These are phyloP conservation scores for Metarhizium brunneum DNA, from an alignment of 2,329 filamentous ascomycete species.

Conservation along the genomic window DNA sequence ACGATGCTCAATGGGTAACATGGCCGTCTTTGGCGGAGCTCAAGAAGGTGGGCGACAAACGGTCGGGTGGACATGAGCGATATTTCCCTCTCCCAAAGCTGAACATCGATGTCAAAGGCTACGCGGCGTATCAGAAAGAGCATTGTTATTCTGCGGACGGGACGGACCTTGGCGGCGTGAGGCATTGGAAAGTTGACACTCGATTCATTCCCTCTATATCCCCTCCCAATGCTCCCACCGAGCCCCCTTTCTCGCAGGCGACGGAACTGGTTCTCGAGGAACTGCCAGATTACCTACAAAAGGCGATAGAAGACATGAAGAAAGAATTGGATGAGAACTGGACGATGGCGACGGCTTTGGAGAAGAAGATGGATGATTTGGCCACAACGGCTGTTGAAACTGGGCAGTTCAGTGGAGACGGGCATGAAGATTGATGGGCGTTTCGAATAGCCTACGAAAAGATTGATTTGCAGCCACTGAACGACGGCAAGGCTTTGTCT, in stretches of 20 bases:
- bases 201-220: constrained; percentile 9
- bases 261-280: constrained; percentile 6
- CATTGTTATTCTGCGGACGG: constrained; percentile 11
- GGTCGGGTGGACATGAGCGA: constrained; percentile 15
- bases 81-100: constrained; percentile 23
- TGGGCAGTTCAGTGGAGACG: not conserved
- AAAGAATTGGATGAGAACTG: constrained; percentile 5
- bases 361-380: not conserved
- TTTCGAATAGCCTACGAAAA: not conserved
- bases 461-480: not conserved
- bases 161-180: constrained; percentile 17
- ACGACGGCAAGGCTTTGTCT: not conserved
- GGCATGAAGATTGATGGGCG: not conserved
- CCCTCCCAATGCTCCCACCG: too few relatives aligned
- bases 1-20: constrained; percentile 11
- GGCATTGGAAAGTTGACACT: constrained; percentile 13
- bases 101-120: constrained; percentile 9
- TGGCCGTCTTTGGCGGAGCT: constrained; percentile 28
- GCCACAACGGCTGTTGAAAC: not conserved
- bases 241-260: not conserved
- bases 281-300: constrained; percentile 5
- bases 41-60: constrained; percentile 25
- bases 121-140: constrained; percentile 5
- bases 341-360: not conserved
- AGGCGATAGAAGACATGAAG: constrained; percentile 3